Percentiles rank a stretch among this genome's conserved stretches.
These are phyloP conservation scores for Acanthamoeba castellanii DNA, from an alignment of 208 protist genomes.

Conservation along the genomic window DNA sequence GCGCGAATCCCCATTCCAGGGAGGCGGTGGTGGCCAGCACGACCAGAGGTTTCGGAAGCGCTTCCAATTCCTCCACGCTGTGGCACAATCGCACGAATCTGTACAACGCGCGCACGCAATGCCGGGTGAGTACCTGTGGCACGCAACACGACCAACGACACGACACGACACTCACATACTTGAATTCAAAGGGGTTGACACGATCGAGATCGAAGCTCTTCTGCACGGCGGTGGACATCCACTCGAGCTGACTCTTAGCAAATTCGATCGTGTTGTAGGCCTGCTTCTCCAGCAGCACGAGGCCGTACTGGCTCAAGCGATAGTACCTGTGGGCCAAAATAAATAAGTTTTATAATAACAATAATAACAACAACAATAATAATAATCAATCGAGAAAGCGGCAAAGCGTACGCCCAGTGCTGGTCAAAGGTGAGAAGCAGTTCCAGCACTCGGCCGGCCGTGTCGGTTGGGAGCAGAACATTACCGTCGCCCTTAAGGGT, in stretches of 20 bases:
- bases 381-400: background rate
- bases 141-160: background rate
- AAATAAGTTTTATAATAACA: background rate
- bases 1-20: constrained; percentile 76
- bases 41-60: constrained; percentile 77
- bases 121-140: background rate
- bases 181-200: constrained; percentile 84
- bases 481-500: constrained; percentile 89
- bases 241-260: constrained; percentile 89
- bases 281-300: constrained; percentile 87
- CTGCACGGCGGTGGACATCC: constrained; percentile 85
- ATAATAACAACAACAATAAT: background rate
- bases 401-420: constrained; percentile 81
- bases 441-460: constrained; percentile 89
- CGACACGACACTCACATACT: constrained; percentile 46
- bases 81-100: constrained; percentile 76
- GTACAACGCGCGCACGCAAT: background rate
- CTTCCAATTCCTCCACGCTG: constrained; percentile 51
- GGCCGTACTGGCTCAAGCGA: constrained; percentile 80
- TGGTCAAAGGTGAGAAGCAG: constrained; percentile 88
- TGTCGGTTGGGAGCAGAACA: constrained; percentile 91
- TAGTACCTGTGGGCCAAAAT: background rate
- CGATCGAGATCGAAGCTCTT: constrained; percentile 81
- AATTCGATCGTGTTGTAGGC: constrained; percentile 86
- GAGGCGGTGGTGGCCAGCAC: constrained; percentile 77